Evolutionary conservation across 2,329 filamentous ascomycete species (phyloP).

Genomic region (Cercospora sojina): DNA sequence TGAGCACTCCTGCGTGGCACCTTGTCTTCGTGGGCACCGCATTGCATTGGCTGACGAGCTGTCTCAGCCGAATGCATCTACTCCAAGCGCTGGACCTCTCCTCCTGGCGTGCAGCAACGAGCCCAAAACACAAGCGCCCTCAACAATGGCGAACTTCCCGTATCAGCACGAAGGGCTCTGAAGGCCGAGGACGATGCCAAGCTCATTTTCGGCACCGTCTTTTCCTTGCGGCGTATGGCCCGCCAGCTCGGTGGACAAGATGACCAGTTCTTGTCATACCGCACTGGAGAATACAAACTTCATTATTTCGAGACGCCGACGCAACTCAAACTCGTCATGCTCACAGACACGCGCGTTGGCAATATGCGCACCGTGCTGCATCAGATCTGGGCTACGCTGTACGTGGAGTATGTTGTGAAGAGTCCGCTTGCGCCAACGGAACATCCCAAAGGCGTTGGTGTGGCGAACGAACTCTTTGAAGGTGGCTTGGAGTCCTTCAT

Average conservation of each 20-base stretch:
- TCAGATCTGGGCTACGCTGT: constrained; percentile 97
- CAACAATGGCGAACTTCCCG: constrained; percentile 16
- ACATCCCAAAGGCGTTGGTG: constrained; percentile 60
- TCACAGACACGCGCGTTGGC: constrained; percentile 70
- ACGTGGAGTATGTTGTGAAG: constrained; percentile 84
- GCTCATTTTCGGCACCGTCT: constrained; percentile 94
- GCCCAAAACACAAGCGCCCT: constrained; percentile 13
- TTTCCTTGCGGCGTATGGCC: constrained; percentile 94
- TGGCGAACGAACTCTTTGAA: constrained; percentile 66
- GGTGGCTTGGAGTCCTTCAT: constrained; percentile 74
- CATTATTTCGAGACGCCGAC: constrained; percentile 99
- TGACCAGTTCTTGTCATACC: constrained; percentile 88
- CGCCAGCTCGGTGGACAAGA: constrained; percentile 91
- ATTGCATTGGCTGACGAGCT: constrained; percentile 6
- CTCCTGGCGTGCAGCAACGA: constrained; percentile 35
- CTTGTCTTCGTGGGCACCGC: background rate
- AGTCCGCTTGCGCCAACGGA: constrained; percentile 62
- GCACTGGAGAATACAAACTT: constrained; percentile 92
- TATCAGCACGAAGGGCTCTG: constrained; percentile 18
- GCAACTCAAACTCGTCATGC: constrained; percentile 92
- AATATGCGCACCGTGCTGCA: constrained; percentile 94
- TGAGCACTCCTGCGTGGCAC: constrained; percentile 47
- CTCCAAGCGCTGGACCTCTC: constrained; percentile 71
- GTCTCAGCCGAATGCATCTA: constrained; percentile 91
- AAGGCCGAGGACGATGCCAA: constrained; percentile 77